Percentiles rank a stretch among this genome's conserved stretches.
phyloP scores from a whole-genome alignment of 441 rosid species.

The Brassica hybrid region DNA sequence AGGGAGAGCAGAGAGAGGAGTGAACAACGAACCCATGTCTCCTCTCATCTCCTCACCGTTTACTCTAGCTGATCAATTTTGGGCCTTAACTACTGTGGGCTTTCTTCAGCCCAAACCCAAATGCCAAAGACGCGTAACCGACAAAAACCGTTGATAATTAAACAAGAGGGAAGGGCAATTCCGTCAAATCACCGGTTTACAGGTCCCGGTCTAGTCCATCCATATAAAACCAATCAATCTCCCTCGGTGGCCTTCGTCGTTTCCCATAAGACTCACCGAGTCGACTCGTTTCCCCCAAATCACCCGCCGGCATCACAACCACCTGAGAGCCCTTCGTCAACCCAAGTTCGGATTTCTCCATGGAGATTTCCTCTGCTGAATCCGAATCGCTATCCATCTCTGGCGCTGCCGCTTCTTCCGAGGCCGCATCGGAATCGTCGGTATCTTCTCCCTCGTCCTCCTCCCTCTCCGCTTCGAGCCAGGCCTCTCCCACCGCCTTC shows the following conservation, averaged over 20 bases:
- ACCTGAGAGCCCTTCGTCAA: conserved; percentile 2
- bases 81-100: too few species aligned
- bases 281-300: conserved; percentile 25
- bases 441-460: conserved; percentile 44
- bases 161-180: conserved; percentile 15
- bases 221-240: conserved; percentile 19
- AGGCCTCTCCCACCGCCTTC: conserved; percentile 38
- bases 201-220: conserved; percentile 10
- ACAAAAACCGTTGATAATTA: conserved; percentile 30
- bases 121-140: conserved; percentile 39
- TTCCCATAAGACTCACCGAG: conserved; percentile 39
- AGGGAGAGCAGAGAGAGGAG: too few species aligned
- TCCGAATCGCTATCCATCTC: conserved; percentile 32
- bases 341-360: conserved; percentile 38
- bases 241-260: conserved; percentile 29
- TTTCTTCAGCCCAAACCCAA: not conserved
- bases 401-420: conserved; percentile 37
- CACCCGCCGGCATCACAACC: conserved; percentile 16
- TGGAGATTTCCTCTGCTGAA: conserved; percentile 61
- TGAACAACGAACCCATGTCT: too few species aligned
- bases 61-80: too few species aligned
- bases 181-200: conserved; percentile 16
- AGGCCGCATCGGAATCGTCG: conserved; percentile 36
- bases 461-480: conserved; percentile 43
- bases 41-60: too few species aligned